Base-by-base conservation (phyloP, 2,329 filamentous ascomycete species). In the Ceratocystis colombiana region DNA sequence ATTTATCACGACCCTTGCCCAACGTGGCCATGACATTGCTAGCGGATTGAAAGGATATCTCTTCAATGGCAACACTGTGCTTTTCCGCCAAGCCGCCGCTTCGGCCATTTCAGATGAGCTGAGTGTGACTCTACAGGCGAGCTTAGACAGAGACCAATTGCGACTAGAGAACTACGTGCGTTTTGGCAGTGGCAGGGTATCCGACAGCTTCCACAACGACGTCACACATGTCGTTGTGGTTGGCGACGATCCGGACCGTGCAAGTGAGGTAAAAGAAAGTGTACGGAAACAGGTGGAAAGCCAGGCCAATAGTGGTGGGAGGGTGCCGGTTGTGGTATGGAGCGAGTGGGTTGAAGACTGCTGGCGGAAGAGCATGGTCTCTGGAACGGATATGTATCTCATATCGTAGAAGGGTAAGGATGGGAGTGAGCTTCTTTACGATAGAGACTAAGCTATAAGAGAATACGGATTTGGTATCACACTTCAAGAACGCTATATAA, bases 291-390 rank as follows among this genome's bases (percentile, higher is more conserved):
- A 73, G 62, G 75, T 84, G 20, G 80, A 82, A 67, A 71, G 70
- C n/a, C 46, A 55, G 50, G n/a, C 20, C 17, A 33, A 17, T 5
- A 61, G 57, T 20, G 17, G n/a, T 20, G 57, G n/a, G 12, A 8
- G 5, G 15, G n/a, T 22, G 45, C 89, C 92, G 0, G 79, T 89
- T 69, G 75, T 93, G 5, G 88, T 96, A 1, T 82, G 77, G 0
- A 74, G 80, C 8, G 78, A 79, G 15, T 99, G 94, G 94, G 76
- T 96, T 0, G 81, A 86, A 63, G 85, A 88, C 64, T 89, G 89
- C 71, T 96, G 92, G 90, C 79, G 79, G 67, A 89, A 93, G 73
- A 81, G 79, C 69, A 96, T 90, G 0, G 72, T 88, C 68, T 74
- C 96, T 61, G 90, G 96, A 70, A 93, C 96, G 76, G 89, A 93